Conservation (phyloP, 805 yeast genomes). For the Grigorovia yakushimaensis region DNA sequence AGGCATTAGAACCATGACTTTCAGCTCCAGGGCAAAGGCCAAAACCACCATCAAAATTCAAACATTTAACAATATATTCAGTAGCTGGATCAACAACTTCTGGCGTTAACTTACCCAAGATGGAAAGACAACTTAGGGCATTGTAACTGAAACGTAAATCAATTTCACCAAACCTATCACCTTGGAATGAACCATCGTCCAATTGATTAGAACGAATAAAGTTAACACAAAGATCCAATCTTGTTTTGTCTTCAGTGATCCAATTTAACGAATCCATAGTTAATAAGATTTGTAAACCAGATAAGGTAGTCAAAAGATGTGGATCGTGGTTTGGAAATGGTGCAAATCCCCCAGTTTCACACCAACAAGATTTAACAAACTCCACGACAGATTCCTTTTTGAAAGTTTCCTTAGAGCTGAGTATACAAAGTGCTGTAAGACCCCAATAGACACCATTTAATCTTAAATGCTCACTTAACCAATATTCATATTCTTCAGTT, state of each 20-base stretch:
- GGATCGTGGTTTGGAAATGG: constrained; percentile 86
- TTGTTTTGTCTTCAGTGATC: constrained; percentile 22
- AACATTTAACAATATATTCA: constrained; percentile 55
- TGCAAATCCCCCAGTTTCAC: constrained; percentile 71
- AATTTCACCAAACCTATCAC: constrained; percentile 85
- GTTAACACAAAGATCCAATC: constrained; percentile 27
- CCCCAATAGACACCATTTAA: constrained; percentile 97
- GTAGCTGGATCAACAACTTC: constrained; percentile 53
- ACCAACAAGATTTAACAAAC: constrained; percentile 64
- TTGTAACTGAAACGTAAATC: constrained; percentile 88
- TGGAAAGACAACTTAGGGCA: constrained; percentile 62
- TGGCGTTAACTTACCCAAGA: constrained; percentile 54
- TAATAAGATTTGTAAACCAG: constrained; percentile 73
- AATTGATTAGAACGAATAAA: constrained; percentile 33
- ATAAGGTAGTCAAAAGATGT: constrained; percentile 73
- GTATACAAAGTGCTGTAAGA: constrained; percentile 55
- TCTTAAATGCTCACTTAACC: constrained; percentile 84
- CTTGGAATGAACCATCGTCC: constrained; percentile 66
- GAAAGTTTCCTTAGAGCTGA: constrained; percentile 49
- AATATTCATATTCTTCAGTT: constrained; percentile 60
- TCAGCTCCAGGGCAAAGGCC: constrained; percentile 94
- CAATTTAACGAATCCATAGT: constrained; percentile 51
- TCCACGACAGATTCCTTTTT: constrained; percentile 50
- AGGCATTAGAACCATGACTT: constrained; percentile 86
- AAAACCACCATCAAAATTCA: constrained; percentile 92